Evolutionary conservation across 2,329 filamentous ascomycete species (phyloP), one percentile per base, ranked within the genome.

Genomic region (Trichophyton verrucosum): DNA sequence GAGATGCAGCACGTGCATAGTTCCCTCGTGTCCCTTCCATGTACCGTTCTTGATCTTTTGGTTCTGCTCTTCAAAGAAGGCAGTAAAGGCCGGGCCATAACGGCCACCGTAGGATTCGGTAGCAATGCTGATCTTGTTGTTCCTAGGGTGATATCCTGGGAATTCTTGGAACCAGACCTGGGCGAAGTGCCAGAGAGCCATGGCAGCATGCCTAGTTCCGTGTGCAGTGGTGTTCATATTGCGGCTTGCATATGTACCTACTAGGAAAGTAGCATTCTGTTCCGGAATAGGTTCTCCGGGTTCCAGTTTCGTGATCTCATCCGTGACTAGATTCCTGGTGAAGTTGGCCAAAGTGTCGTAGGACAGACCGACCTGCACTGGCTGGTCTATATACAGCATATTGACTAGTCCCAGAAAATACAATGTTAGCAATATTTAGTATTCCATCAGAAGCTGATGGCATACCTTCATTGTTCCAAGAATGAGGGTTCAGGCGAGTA

Each of bases 381-480:
- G 86, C 69, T 88, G 81, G 66, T 89, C 86, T 65, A 89, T 82
- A 71, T 86, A 88, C 15, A 89, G 80, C 77, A 86, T 82, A 65
- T 87, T 87, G 17, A 57, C 55, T 53, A 51, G 4, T 3, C 20
- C 27, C 61, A 42, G 71, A 64, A 3, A 58, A 49, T 63, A 65
- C 33, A 7, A 59, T 63, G 13, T 66, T 61, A 51, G 80, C 77
- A 58, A 82, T 78, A 56, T 79, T 77, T 3, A 76, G 77, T 66
- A 17, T 2, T 44, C 40, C 40, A n/a, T 7, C 36, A 9, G 15
- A n/a, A 64, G 86, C 86, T 79, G 80, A 24, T 24, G 9, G 8
- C 8, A 46, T 24, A 53, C 49, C 49, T 27, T 81, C 78, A 65
- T 82, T 81, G 63, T 82, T 84, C 81, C 83, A 86, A 0, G 82